Base-by-base conservation (phyloP, 495 filamentous ascomycete species). In the Saxophila tyrrhenica region DNA sequence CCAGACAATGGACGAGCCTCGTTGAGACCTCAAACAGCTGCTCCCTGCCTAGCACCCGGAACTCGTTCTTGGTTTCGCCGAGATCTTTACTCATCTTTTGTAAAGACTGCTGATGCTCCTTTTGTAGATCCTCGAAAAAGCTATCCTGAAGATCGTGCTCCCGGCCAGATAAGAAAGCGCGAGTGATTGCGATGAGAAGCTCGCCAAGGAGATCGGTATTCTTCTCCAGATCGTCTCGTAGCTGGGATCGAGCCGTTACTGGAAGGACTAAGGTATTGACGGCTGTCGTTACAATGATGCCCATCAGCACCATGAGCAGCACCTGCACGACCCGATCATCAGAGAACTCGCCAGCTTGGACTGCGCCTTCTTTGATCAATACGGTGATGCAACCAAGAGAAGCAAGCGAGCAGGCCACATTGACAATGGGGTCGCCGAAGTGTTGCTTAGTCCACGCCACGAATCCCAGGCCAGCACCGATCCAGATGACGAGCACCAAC, bases 401-500 rank as follows among this genome's bases (percentile, higher is more conserved):
- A 1, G 92, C 79, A 56, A 97, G 72, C 21, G 89, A 95, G 65
- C 86, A 91, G 20, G 88, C 89, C 38, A 94, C 87, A 62, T 89
- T 91, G 52, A 96, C 89, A 17, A 95, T 70, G 9, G 92, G 90
- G 65, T 91, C 82, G 25, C 83, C 85, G 53, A 91, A 75, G 57
- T 73, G 80, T 67, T 95, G 91, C 70, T 98, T 98, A 21, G 82
- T 78, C 88, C 92, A 97, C 48, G 88, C 92, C 8, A 96, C 79
- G 61, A 95, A 83, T 1, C 92, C 92, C 2, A 63, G 42, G 9
- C 58, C 91, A 39, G 85, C 90, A 11, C 87, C 92, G 60, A 88
- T 86, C 65, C 95, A 96, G 1, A 96, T 75, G 48, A 89, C 70
- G 29, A 98, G 72, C 16, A 97, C 84, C 25, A 98, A 68, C 2